Conservation (phyloP, 2,329 filamentous ascomycete genomes). For the Colletotrichum sp. region DNA sequence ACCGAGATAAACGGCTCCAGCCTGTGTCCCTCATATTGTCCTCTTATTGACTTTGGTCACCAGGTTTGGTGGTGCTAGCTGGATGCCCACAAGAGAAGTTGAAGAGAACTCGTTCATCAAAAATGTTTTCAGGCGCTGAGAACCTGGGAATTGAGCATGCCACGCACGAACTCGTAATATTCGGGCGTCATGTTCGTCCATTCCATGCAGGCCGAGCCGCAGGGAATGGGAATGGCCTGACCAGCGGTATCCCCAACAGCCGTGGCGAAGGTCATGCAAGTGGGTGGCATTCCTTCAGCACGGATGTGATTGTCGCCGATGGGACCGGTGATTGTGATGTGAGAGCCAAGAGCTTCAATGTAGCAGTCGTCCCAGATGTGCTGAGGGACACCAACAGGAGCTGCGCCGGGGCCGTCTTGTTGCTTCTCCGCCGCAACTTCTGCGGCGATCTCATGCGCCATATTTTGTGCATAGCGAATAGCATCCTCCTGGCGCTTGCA, state of each 20-base stretch:
- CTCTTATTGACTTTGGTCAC: not conserved
- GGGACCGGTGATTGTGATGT: not conserved
- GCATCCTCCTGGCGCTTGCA: not conserved
- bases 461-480: not conserved
- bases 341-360: not conserved
- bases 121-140: not conserved
- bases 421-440: not conserved
- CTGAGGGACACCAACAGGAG: not conserved
- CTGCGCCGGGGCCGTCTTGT: not conserved
- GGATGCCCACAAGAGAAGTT: not conserved
- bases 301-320: not conserved
- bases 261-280: not conserved
- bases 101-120: not conserved
- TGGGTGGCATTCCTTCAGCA: not conserved
- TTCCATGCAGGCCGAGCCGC: not conserved
- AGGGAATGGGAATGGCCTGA: not conserved
- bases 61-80: rapidly evolving
- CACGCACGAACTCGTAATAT: not conserved
- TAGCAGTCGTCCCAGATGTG: not conserved
- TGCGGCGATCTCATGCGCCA: not conserved
- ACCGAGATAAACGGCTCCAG: not conserved
- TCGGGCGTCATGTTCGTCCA: not conserved
- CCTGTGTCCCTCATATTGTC: not conserved
- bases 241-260: not conserved
- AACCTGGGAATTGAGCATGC: not conserved